Conservation (phyloP, 176 grass and related monocot genomes). For the Themeda triandra region DNA sequence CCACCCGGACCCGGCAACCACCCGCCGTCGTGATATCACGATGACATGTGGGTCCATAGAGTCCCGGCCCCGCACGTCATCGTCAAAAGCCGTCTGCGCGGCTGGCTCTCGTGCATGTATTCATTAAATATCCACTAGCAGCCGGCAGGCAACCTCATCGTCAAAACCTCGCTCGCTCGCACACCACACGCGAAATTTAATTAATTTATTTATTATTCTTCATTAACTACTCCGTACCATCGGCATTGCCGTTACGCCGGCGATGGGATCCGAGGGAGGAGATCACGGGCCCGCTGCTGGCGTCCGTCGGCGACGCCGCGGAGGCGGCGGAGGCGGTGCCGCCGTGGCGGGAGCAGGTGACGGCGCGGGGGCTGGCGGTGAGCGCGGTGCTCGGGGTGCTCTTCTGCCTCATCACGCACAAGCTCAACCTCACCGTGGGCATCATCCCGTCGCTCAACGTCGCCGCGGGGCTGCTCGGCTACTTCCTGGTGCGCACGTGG, state of each 20-base stretch:
- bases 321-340: slow-evolving; percentile 16
- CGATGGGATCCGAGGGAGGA: slow-evolving; percentile 56
- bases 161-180: neutral
- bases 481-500: slow-evolving; percentile 35
- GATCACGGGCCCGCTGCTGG: slow-evolving; percentile 41
- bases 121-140: neutral
- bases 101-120: too few species aligned
- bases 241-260: neutral
- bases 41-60: neutral
- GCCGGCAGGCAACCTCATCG: neutral
- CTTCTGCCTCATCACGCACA: slow-evolving; percentile 79
- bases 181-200: neutral
- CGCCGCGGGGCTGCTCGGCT: slow-evolving; percentile 63
- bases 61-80: neutral
- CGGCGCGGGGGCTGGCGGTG: slow-evolving; percentile 50
- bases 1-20: neutral
- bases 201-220: neutral
- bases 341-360: slow-evolving; percentile 67
- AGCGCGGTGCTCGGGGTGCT: slow-evolving; percentile 58
- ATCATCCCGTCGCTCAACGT: slow-evolving; percentile 90
- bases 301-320: neutral
- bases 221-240: neutral
- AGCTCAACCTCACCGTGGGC: slow-evolving; percentile 93
- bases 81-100: too few species aligned
- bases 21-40: too few species aligned